Evolutionary conservation across 768 basidiomycete species (phyloP).

Genomic region (Dentipellis sp.): DNA sequence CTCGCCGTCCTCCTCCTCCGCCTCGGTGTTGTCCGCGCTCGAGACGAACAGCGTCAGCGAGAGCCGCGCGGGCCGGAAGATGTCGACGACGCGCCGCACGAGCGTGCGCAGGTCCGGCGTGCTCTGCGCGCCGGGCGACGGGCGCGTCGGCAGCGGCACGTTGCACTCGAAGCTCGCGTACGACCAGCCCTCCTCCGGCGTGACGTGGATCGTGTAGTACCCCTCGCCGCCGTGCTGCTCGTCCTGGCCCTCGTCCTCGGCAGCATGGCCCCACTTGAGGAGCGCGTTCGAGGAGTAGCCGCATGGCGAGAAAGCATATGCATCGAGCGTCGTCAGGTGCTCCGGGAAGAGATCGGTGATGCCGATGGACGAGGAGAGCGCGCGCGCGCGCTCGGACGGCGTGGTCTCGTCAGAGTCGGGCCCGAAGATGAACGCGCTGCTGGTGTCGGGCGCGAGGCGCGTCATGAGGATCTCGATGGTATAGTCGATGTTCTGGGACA

Average conservation of each 20-base stretch:
- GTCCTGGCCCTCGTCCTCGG: constrained; percentile 15
- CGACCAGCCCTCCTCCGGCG: constrained; percentile 96
- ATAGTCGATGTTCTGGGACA: constrained; percentile 50
- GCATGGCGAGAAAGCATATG: constrained; percentile 90
- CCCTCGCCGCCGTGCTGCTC: constrained; percentile 53
- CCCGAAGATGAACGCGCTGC: constrained; percentile 64
- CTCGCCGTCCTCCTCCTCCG: constrained; percentile 40
- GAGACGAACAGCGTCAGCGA: constrained; percentile 89
- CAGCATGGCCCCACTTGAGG: constrained; percentile 46
- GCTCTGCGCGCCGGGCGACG: constrained; percentile 24
- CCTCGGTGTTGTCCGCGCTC: constrained; percentile 36
- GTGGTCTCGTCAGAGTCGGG: constrained; percentile 17
- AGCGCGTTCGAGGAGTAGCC: constrained; percentile 95
- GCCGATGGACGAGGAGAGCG: constrained; percentile 62
- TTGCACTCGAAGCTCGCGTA: constrained; percentile 99
- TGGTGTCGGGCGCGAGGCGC: constrained; percentile 66
- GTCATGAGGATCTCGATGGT: constrained; percentile 99
- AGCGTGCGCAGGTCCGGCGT: constrained; percentile 76
- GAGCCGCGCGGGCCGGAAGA: constrained; percentile 85
- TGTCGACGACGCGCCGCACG: constrained; percentile 79
- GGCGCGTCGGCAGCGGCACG: constrained; percentile 51
- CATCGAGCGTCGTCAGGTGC: constrained; percentile 76
- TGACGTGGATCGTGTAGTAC: constrained; percentile 98
- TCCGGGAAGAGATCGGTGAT: constrained; percentile 77
- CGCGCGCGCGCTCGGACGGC: constrained; percentile 45